A percentile compares a stretch with the other conserved stretches of the same genome.
Evolutionary conservation across 2,329 filamentous ascomycete species (phyloP).

Genomic region (Xylariaceae sp.): DNA sequence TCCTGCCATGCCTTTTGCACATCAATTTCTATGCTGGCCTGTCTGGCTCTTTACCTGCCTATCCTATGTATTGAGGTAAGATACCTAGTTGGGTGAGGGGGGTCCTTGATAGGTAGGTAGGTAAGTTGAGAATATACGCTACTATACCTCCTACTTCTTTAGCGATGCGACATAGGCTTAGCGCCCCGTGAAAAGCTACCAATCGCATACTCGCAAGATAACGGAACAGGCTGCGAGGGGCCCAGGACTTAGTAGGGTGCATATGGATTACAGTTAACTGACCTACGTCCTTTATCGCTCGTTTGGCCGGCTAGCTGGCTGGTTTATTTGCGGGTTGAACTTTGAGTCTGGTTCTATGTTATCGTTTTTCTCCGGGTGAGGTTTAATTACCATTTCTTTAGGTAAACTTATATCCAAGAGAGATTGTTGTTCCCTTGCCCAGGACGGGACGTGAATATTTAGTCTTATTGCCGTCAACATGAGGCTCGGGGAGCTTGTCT

Average conservation of each 20-base stretch:
- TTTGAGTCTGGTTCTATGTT: too few relatives aligned
- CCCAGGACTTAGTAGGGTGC: slow-evolving; percentile 5
- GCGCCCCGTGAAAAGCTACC: slow-evolving; percentile 1
- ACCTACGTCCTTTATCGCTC: too few relatives aligned
- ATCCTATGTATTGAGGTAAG: slow-evolving; percentile 8
- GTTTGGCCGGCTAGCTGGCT: too few relatives aligned
- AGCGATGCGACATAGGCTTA: slow-evolving; percentile 19
- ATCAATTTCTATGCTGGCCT: background rate
- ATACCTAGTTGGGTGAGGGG: slow-evolving; percentile 4
- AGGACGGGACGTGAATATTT: background rate
- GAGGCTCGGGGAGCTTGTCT: slow-evolving; percentile 34
- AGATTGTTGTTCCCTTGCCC: background rate
- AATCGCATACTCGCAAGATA: slow-evolving; percentile 11
- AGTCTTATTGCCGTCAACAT: slow-evolving; percentile 31
- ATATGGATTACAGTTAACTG: too few relatives aligned
- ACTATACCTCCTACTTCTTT: slow-evolving; percentile 5
- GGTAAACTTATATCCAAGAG: background rate
- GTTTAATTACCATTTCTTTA: too few relatives aligned
- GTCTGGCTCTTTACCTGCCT: too few relatives aligned
- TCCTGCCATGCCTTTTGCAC: background rate
- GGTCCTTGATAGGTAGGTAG: background rate
- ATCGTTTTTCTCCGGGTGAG: background rate
- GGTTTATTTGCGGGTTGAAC: too few relatives aligned
- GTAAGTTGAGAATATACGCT: too few relatives aligned
- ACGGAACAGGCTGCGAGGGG: background rate